phyloP scores from a whole-genome alignment of 2,329 filamentous ascomycete genomes.

The Aspergillus niger region DNA sequence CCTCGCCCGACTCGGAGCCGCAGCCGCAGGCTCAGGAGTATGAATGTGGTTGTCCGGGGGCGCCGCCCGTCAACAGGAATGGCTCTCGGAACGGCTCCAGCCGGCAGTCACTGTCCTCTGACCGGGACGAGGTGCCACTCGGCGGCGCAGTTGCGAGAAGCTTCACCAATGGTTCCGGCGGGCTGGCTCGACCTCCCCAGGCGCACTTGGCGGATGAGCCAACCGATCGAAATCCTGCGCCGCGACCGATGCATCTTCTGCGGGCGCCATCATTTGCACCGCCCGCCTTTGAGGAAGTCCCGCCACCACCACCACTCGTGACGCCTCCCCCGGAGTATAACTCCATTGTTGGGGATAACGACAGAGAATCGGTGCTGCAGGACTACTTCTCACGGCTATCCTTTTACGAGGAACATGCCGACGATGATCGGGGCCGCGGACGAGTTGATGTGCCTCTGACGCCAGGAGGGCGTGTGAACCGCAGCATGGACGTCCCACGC shows the following conservation, averaged over 20 bases:
- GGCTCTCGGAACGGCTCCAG: slow-evolving; percentile 28
- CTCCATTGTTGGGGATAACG: slow-evolving; percentile 68
- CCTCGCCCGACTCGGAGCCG: slow-evolving; percentile 54
- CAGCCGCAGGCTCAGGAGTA: slow-evolving; percentile 58
- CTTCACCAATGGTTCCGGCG: slow-evolving; percentile 43
- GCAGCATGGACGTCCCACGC: slow-evolving; percentile 65
- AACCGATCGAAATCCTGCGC: slow-evolving; percentile 45
- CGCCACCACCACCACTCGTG: slow-evolving; percentile 70
- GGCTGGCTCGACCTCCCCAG: slow-evolving; percentile 49
- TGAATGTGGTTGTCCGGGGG: slow-evolving; percentile 68
- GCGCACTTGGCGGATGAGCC: slow-evolving; percentile 54
- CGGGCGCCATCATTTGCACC: slow-evolving; percentile 85
- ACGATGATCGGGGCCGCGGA: slow-evolving; percentile 50
- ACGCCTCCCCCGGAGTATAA: slow-evolving; percentile 88
- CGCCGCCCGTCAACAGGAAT: slow-evolving; percentile 48
- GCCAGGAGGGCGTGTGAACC: slow-evolving; percentile 62
- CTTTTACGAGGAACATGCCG: slow-evolving; percentile 63
- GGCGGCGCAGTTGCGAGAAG: slow-evolving; percentile 33
- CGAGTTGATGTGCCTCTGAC: slow-evolving; percentile 62
- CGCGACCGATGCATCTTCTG: slow-evolving; percentile 79
- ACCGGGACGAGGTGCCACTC: slow-evolving; percentile 33
- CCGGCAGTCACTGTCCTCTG: slow-evolving; percentile 23
- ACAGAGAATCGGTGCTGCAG: slow-evolving; percentile 68
- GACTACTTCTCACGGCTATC: slow-evolving; percentile 86
- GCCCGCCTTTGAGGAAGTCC: slow-evolving; percentile 80